Base-by-base conservation (phyloP, 495 filamentous ascomycete genomes). In the Podospora anserina region DNA sequence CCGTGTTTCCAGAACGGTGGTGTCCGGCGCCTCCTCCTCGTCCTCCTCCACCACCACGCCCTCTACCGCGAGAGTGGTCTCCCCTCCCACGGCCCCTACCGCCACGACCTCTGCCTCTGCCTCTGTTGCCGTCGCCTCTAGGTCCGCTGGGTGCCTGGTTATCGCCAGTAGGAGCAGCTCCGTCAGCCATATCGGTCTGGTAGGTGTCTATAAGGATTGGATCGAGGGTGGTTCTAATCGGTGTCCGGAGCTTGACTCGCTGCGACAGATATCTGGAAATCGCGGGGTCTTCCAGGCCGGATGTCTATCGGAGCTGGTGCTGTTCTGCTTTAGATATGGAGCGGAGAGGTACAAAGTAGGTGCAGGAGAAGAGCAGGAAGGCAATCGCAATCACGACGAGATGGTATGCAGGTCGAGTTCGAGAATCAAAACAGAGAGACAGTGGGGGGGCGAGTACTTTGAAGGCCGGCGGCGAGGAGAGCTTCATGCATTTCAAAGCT, bases 91-190 rank as follows among this genome's bases (percentile, higher is more conserved):
- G 68, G n/a, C 71, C 64, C 34, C 58, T 58, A 18, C 69, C 69
- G 55, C 76, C 77, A 39, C 78, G 78, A 3, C 77, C 78, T 74
- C 79, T 74, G 26, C 78, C 77, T 70, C 76, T 76, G 1, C 78
- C 77, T 75, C 80, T 76, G 26, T 74, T 68, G 27, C 76, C 72
- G 34, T 80, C 80, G 28, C 76, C 78, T 63, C 80, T 70, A 4
- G 72, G 66, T 6, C 69, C 67, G n/a, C 68, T 54, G 5, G 71
- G 53, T 27, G 63, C 55, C 44, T 64, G 63, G 60, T 39, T 60
- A 28, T 53, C 59, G n/a, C 58, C 30, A 61, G 72, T 60, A 28
- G 68, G 28, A 63, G 63, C 61, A 58, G 44, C 65, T 18, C 61
- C 63, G 39, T 63, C 73, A 65, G 72, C 67, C 71, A 73, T 74